These are phyloP conservation scores for Acacia concinna DNA, from an alignment of 331 rosid genomes.

Conservation along the genomic window DNA sequence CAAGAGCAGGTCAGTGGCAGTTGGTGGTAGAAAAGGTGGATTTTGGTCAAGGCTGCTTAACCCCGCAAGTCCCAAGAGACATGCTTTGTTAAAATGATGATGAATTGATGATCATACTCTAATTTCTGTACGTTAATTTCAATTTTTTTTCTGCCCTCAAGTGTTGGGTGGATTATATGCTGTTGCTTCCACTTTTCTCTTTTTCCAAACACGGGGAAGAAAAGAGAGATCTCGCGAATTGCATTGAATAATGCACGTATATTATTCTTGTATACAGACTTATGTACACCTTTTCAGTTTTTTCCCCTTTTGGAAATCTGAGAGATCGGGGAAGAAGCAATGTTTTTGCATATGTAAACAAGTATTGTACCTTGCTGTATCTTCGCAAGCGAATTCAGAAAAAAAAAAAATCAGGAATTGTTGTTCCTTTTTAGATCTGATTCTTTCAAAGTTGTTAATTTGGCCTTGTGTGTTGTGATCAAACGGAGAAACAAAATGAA, in stretches of 20 bases:
- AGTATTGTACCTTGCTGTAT: conserved; percentile 7
- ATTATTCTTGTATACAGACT: conserved; percentile 18
- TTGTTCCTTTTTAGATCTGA: conserved; percentile 30
- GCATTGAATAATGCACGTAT: conserved; percentile 7
- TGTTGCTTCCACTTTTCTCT: not conserved
- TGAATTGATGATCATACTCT: not conserved
- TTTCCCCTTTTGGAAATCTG: not conserved
- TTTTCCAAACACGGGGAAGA: not conserved
- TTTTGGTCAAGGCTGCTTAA: conserved; percentile 74
- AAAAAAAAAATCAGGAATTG: not conserved
- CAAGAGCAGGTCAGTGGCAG: conserved; percentile 64
- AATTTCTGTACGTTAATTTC: not conserved
- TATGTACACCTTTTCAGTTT: not conserved
- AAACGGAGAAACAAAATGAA: not conserved
- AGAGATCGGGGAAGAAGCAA: not conserved
- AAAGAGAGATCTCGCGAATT: conserved; percentile 17
- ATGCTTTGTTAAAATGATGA: not conserved
- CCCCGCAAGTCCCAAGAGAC: conserved; percentile 17
- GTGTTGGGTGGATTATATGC: conserved; percentile 26
- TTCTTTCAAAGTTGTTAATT: conserved; percentile 19
- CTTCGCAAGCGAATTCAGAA: not conserved
- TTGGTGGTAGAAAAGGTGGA: conserved; percentile 40
- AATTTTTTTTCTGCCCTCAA: conserved; percentile 15
- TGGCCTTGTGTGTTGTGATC: conserved; percentile 11
- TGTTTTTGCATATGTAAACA: not conserved